Percentiles rank a stretch among this genome's conserved stretches.
phyloP scores from a whole-genome alignment of 2,329 filamentous ascomycete species.

The Aureobasidium pullulans region DNA sequence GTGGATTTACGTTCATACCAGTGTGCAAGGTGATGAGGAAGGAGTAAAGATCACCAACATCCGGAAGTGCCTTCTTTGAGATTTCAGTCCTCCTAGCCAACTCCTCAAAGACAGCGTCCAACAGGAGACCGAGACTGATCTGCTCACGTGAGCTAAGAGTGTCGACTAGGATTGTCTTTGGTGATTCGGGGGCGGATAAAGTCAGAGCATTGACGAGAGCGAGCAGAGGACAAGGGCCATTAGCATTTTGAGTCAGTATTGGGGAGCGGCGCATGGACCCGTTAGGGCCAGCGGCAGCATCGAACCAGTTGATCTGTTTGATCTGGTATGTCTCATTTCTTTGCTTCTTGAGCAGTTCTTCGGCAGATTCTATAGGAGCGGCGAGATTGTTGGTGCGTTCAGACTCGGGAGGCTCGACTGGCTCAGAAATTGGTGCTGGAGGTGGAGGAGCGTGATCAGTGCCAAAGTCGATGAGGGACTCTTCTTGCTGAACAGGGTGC shows the following conservation, averaged over 20 bases:
- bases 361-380: slow-evolving; percentile 24
- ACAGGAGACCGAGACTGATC: slow-evolving; percentile 74
- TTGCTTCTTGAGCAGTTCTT: slow-evolving; percentile 35
- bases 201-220: slow-evolving; percentile 89
- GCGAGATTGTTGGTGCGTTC: neutral
- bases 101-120: slow-evolving; percentile 89
- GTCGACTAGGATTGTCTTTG: slow-evolving; percentile 66
- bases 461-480: slow-evolving; percentile 24
- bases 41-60: slow-evolving; percentile 77
- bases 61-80: slow-evolving; percentile 61
- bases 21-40: slow-evolving; percentile 87
- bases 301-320: slow-evolving; percentile 82
- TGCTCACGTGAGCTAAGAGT: slow-evolving; percentile 74
- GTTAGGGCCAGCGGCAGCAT: slow-evolving; percentile 48
- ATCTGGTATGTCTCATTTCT: slow-evolving; percentile 80
- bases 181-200: slow-evolving; percentile 64
- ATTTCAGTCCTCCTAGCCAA: slow-evolving; percentile 63
- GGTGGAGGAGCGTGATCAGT: slow-evolving; percentile 24
- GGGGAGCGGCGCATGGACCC: slow-evolving; percentile 69
- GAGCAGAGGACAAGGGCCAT: slow-evolving; percentile 87
- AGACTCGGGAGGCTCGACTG: neutral
- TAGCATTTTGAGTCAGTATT: slow-evolving; percentile 85
- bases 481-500: slow-evolving; percentile 21
- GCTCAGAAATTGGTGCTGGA: slow-evolving; percentile 19
- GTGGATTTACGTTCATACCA: slow-evolving; percentile 96